phyloP scores from a whole-genome alignment of 2,329 filamentous ascomycete species.

The Aureobasidium melanogenum region DNA sequence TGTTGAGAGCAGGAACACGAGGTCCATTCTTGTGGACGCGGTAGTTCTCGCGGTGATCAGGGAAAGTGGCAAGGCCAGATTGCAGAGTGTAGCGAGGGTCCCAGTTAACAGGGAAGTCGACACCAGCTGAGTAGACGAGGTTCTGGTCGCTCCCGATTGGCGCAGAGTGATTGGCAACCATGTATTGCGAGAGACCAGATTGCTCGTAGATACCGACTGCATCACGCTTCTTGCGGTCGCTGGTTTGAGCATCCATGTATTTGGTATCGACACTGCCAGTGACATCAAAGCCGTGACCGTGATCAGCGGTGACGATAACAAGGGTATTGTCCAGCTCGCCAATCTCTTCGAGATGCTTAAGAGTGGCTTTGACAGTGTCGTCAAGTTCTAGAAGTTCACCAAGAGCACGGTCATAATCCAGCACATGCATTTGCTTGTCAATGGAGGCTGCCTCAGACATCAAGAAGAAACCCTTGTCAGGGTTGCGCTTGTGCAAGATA shows the following conservation, averaged over 20 bases:
- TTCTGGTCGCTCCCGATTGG: constrained; percentile 59
- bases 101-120: constrained; percentile 76
- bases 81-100: constrained; percentile 75
- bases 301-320: constrained; percentile 74
- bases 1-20: constrained; percentile 50
- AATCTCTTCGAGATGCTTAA: constrained; percentile 58
- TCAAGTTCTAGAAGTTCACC: constrained; percentile 80
- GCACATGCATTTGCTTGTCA: constrained; percentile 81
- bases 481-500: constrained; percentile 56
- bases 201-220: constrained; percentile 66
- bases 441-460: constrained; percentile 82
- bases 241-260: constrained; percentile 58
- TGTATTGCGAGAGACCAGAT: constrained; percentile 70
- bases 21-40: constrained; percentile 58
- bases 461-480: constrained; percentile 64
- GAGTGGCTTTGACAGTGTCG: constrained; percentile 68
- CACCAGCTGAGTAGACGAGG: constrained; percentile 58
- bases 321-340: constrained; percentile 66
- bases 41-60: constrained; percentile 71
- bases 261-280: constrained; percentile 73
- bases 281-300: constrained; percentile 84
- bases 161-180: constrained; percentile 55
- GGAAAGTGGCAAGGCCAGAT: constrained; percentile 60
- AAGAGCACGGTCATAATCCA: constrained; percentile 79
- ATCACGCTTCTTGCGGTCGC: constrained; percentile 63